These are phyloP conservation scores for Colletotrichum cereale DNA, from an alignment of 2,329 filamentous ascomycete genomes.

Conservation along the genomic window DNA sequence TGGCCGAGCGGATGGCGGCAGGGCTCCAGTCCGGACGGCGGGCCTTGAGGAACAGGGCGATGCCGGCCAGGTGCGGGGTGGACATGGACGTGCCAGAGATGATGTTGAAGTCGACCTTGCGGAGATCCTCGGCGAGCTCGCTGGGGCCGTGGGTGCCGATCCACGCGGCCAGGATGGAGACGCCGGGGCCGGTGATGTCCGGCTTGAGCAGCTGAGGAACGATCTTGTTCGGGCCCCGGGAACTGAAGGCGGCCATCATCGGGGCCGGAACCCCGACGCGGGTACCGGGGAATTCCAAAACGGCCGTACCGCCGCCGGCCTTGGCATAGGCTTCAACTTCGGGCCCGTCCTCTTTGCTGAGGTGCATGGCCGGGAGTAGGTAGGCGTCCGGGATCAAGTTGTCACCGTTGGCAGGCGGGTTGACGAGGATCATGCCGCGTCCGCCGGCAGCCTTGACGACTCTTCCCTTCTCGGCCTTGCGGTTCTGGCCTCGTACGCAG, in stretches of 20 bases:
- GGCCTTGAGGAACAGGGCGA: conserved; percentile 37
- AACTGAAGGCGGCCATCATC: conserved; percentile 37
- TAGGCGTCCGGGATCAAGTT: conserved; percentile 18
- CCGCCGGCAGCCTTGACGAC: conserved; percentile 20
- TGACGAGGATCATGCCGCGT: conserved; percentile 28
- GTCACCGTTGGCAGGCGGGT: conserved; percentile 7
- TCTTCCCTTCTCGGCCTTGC: conserved; percentile 6
- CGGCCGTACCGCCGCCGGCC: conserved; percentile 7
- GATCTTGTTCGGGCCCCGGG: conserved; percentile 28
- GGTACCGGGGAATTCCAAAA: conserved; percentile 26
- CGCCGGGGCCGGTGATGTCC: conserved; percentile 38
- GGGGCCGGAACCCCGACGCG: conserved; percentile 28
- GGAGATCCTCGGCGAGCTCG: conserved; percentile 5
- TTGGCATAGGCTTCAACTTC: conserved; percentile 22
- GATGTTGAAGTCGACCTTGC: conserved; percentile 32
- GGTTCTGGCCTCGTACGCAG: conserved; percentile 16
- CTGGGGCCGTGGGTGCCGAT: conserved; percentile 3
- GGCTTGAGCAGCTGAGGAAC: conserved; percentile 34
- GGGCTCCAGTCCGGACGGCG: conserved; percentile 34
- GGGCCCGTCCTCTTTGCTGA: conserved; percentile 2
- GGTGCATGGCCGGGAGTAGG: conserved; percentile 22
- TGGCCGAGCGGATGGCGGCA: conserved; percentile 31
- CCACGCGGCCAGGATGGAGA: conserved; percentile 38
- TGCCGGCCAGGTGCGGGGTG: conserved; percentile 39
- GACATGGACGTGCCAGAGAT: conserved; percentile 40